These are phyloP conservation scores for Neurospora sp. DNA, from an alignment of 495 filamentous ascomycete species.

Conservation along the genomic window DNA sequence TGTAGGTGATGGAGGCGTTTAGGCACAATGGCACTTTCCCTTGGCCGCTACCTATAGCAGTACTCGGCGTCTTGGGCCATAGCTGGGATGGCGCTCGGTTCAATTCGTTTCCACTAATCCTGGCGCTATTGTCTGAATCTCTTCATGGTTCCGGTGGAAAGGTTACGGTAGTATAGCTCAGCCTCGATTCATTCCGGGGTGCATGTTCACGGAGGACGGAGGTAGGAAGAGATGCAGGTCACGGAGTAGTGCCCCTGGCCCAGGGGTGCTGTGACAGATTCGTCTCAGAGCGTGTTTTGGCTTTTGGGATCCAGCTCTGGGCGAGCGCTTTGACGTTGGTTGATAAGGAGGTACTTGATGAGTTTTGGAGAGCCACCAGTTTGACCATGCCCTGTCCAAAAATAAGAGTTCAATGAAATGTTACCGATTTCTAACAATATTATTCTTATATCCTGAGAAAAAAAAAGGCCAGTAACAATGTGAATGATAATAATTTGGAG, in stretches of 20 bases:
- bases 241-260: not conserved
- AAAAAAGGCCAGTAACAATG: not conserved
- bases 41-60: not conserved
- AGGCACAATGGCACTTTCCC: not conserved
- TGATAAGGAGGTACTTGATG: not conserved
- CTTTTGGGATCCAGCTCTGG: constrained; percentile 11
- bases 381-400: not conserved
- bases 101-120: not conserved
- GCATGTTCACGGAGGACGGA: constrained; percentile 16
- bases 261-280: constrained; percentile 34
- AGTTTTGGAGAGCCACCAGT: not conserved
- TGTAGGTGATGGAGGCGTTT: not conserved
- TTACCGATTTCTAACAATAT: not conserved
- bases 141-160: not conserved
- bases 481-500: not conserved
- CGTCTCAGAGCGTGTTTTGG: constrained; percentile 41
- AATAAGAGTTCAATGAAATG: not conserved
- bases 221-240: not conserved
- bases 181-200: not conserved
- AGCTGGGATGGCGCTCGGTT: not conserved
- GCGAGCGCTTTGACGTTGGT: not conserved
- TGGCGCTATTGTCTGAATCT: not conserved
- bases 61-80: not conserved
- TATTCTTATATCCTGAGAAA: not conserved
- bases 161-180: not conserved